phyloP scores from a whole-genome alignment of 129 eudicot genomes.

The Centaurea solstitialis region DNA sequence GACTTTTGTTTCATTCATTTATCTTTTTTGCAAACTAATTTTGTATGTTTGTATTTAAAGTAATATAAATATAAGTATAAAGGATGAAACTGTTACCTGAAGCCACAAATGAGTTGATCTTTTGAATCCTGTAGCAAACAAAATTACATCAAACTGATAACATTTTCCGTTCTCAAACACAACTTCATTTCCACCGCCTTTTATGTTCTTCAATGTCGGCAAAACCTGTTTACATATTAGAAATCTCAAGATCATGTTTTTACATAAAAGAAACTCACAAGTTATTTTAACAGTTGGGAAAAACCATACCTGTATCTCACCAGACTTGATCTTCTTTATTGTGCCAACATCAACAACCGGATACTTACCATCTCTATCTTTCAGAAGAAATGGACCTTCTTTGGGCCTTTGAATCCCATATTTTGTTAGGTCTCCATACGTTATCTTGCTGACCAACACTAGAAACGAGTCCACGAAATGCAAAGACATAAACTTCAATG shows the following conservation, averaged over 20 bases:
- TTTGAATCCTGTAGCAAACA: slow-evolving; percentile 77
- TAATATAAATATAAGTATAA: neutral
- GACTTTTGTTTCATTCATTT: no score
- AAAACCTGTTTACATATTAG: slow-evolving; percentile 46
- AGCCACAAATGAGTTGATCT: slow-evolving; percentile 53
- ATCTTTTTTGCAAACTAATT: no score
- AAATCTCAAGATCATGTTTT: neutral
- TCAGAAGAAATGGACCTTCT: slow-evolving; percentile 59
- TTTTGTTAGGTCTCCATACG: slow-evolving; percentile 55
- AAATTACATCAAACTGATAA: slow-evolving; percentile 53
- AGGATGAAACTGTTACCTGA: slow-evolving; percentile 6
- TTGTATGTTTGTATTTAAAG: no score
- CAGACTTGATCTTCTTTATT: slow-evolving; percentile 53
- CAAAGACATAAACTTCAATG: slow-evolving; percentile 41
- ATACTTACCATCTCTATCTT: slow-evolving; percentile 60
- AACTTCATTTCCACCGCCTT: slow-evolving; percentile 35
- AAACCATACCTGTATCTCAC: slow-evolving; percentile 58
- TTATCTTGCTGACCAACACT: slow-evolving; percentile 45
- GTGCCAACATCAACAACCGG: slow-evolving; percentile 69
- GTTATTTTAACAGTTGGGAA: neutral
- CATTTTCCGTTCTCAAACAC: slow-evolving; percentile 49
- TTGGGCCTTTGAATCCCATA: slow-evolving; percentile 60
- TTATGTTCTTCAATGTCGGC: slow-evolving; percentile 52
- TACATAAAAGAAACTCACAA: neutral
- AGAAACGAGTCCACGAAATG: slow-evolving; percentile 48